Conservation (phyloP, 306 rosid species). For the Senna siamea region DNA sequence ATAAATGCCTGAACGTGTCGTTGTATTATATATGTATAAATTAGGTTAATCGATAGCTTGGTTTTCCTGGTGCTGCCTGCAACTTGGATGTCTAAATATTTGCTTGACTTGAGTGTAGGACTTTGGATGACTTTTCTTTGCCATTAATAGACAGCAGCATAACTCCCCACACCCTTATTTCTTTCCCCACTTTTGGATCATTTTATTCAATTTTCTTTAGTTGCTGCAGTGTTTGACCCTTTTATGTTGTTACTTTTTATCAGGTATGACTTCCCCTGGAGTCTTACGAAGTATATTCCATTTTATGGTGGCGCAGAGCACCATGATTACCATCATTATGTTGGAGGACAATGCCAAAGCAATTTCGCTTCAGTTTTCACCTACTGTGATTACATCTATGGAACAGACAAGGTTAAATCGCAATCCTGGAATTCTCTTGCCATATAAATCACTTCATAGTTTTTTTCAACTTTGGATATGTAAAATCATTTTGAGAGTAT, state of each 20-base stretch:
- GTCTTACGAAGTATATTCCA: conserved; percentile 76
- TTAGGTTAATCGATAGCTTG: background rate
- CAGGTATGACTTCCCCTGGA: conserved; percentile 96
- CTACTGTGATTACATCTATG: conserved; percentile 93
- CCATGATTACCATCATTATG: conserved; percentile 97
- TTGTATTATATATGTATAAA: background rate
- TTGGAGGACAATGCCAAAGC: conserved; percentile 95
- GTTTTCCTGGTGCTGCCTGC: background rate
- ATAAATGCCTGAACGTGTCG: background rate
- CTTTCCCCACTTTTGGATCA: background rate
- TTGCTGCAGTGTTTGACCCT: conserved; percentile 12
- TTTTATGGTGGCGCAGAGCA: conserved; percentile 95
- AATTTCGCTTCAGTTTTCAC: conserved; percentile 97
- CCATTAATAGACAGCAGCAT: background rate
- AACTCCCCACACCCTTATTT: too few relatives aligned
- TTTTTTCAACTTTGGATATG: conserved; percentile 11
- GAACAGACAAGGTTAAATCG: conserved; percentile 89
- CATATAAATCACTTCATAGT: conserved; percentile 20
- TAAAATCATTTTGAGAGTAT: conserved; percentile 38
- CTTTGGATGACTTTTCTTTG: background rate
- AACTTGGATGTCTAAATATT: background rate
- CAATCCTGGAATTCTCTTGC: conserved; percentile 33
- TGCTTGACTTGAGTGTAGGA: too few relatives aligned
- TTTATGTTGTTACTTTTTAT: conserved; percentile 3
- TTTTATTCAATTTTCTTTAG: background rate